phyloP scores from a whole-genome alignment of 768 basidiomycete species.

The Macrolepiota fuliginosa region DNA sequence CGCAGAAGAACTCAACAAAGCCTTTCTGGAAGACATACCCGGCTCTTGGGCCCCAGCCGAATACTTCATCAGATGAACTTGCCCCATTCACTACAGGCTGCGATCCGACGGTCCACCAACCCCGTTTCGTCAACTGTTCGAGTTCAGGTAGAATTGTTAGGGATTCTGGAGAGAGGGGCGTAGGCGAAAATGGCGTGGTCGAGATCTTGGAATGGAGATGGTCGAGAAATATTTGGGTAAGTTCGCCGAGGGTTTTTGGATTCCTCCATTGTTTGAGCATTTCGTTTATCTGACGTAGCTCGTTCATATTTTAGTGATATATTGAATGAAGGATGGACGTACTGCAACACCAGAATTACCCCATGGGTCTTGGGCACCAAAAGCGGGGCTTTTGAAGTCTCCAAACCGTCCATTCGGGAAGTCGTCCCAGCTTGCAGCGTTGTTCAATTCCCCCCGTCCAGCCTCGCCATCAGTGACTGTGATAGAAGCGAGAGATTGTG shows the following conservation, averaged over 20 bases:
- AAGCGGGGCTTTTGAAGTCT: constrained; percentile 96
- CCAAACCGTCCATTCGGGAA: constrained; percentile 99
- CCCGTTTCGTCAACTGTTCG: constrained; percentile 67
- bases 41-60: constrained; percentile 91
- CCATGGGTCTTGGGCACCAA: constrained; percentile 79
- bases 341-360: constrained; percentile 66
- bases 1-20: constrained; percentile 95
- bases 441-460: constrained; percentile 72
- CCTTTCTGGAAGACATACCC: constrained; percentile 98
- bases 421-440: constrained; percentile 86
- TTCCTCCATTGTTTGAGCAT: constrained; percentile 74
- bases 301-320: not conserved
- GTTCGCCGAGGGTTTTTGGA: constrained; percentile 60
- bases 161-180: constrained; percentile 81
- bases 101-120: constrained; percentile 97
- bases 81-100: constrained; percentile 91
- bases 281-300: constrained; percentile 48
- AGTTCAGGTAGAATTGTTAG: constrained; percentile 75
- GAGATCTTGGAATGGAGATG: constrained; percentile 73
- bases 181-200: constrained; percentile 86
- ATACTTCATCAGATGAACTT: constrained; percentile 67
- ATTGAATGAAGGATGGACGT: constrained; percentile 16
- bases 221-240: constrained; percentile 76
- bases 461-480: constrained; percentile 52
- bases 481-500: constrained; percentile 48